Percentiles rank a stretch among this genome's conserved stretches.
Conservation (phyloP, 2,329 filamentous ascomycete species). For the Eutypella sp. region DNA sequence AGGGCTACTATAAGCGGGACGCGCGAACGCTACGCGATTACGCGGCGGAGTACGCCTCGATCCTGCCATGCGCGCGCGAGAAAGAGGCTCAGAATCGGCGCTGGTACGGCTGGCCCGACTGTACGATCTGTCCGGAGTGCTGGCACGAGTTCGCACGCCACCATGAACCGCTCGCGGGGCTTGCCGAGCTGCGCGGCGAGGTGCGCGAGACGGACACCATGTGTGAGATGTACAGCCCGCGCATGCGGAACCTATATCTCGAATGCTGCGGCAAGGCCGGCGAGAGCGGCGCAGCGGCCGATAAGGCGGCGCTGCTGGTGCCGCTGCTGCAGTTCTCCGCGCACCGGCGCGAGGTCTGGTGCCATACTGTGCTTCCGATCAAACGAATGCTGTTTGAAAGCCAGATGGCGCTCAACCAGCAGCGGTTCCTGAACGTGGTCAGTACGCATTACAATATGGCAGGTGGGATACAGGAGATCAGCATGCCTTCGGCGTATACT, state of each 20-base stretch:
- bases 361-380: constrained; percentile 26
- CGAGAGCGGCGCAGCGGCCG: constrained; percentile 17
- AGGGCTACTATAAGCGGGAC: constrained; percentile 24
- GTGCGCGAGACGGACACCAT: constrained; percentile 17
- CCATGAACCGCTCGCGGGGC: constrained; percentile 19
- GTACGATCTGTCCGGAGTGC: constrained; percentile 32
- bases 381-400: constrained; percentile 22
- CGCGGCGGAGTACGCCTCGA: constrained; percentile 23
- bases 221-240: constrained; percentile 34
- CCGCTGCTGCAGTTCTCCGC: constrained; percentile 21
- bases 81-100: constrained; percentile 12
- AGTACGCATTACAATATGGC: constrained; percentile 21
- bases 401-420: constrained; percentile 19
- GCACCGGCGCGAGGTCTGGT: constrained; percentile 26
- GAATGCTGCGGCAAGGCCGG: constrained; percentile 23
- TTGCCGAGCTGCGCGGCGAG: constrained; percentile 24
- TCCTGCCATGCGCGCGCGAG: constrained; percentile 24
- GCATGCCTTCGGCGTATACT: constrained; percentile 5
- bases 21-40: constrained; percentile 21
- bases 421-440: constrained; percentile 19
- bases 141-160: constrained; percentile 28
- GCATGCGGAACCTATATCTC: constrained; percentile 30
- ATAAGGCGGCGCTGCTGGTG: constrained; percentile 18
- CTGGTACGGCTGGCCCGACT: constrained; percentile 34
- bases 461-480: constrained; percentile 16